Evolutionary conservation across 1,284 basidiomycete genomes (phyloP).

Genomic region (Apiotrichum montevideense): DNA sequence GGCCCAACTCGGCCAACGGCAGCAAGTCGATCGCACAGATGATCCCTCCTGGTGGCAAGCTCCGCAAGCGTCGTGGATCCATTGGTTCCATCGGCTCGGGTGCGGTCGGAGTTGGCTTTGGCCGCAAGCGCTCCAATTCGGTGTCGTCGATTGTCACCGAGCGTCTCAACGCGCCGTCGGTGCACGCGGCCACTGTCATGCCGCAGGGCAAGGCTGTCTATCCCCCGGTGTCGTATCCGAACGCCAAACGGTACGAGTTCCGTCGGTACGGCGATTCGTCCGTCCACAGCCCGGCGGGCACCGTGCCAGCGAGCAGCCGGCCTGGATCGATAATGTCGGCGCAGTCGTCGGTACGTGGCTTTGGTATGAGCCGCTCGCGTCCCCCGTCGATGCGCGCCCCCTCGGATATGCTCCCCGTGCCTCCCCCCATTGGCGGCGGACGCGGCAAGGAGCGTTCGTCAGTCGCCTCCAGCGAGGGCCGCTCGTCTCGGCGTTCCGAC

Average conservation of each 20-base stretch:
- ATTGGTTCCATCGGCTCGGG: slow-evolving; percentile 33
- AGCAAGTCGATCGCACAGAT: background rate
- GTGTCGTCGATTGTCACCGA: slow-evolving; percentile 12
- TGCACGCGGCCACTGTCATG: slow-evolving; percentile 20
- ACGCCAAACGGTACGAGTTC: slow-evolving; percentile 46
- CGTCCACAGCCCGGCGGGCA: slow-evolving; percentile 5
- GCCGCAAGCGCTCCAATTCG: slow-evolving; percentile 31
- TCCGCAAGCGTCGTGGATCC: slow-evolving; percentile 29
- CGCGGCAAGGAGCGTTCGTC: slow-evolving; percentile 20
- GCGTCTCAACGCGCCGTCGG: slow-evolving; percentile 6
- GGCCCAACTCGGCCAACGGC: background rate
- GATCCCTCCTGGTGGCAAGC: background rate
- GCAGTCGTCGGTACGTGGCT: slow-evolving; percentile 20
- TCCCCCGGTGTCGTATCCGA: slow-evolving; percentile 43
- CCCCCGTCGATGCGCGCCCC: background rate
- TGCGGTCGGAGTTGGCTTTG: slow-evolving; percentile 24
- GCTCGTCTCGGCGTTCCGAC: slow-evolving; percentile 24
- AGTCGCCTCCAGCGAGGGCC: slow-evolving; percentile 28
- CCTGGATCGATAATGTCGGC: slow-evolving; percentile 44
- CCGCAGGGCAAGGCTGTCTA: slow-evolving; percentile 32
- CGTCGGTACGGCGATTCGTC: slow-evolving; percentile 28
- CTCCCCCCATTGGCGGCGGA: slow-evolving; percentile 22
- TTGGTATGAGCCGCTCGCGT: slow-evolving; percentile 1
- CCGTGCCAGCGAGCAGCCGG: slow-evolving; percentile 18
- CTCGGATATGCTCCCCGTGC: slow-evolving; percentile 18